Evolutionary conservation across 1,139 yeast species (phyloP).

Genomic region (Yamadazyma membranifaciens): DNA sequence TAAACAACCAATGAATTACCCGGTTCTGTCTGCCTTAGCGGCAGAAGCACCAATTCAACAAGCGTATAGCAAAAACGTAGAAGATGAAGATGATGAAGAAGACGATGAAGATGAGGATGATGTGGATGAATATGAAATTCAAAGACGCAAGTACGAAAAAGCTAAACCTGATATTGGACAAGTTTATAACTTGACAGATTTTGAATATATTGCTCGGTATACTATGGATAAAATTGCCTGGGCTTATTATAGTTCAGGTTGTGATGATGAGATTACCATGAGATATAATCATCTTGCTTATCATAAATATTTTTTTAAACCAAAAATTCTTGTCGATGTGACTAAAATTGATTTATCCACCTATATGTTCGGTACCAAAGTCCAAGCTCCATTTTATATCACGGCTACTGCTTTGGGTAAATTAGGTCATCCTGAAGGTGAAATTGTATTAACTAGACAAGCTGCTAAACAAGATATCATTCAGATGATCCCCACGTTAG

Average conservation of each 20-base stretch:
- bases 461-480: constrained; percentile 65
- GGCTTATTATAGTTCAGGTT: constrained; percentile 90
- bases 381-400: constrained; percentile 62
- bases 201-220: constrained; percentile 80
- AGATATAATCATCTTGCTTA: constrained; percentile 89
- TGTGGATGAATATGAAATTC: constrained; percentile 30
- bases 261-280: constrained; percentile 88
- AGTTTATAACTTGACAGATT: constrained; percentile 71
- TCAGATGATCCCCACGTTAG: constrained; percentile 81
- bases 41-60: constrained; percentile 10
- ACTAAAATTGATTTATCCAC: constrained; percentile 36
- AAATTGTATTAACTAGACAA: constrained; percentile 70
- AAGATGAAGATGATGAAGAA: constrained; percentile 22
- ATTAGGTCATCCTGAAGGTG: constrained; percentile 79
- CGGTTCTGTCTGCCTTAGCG: constrained; percentile 11
- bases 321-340: constrained; percentile 76
- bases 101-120: constrained; percentile 36
- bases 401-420: constrained; percentile 81
- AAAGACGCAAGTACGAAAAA: constrained; percentile 23
- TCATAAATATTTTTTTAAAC: constrained; percentile 83
- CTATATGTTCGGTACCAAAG: constrained; percentile 39
- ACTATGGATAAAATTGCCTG: constrained; percentile 73
- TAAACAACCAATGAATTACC: constrained; percentile 24
- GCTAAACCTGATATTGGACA: constrained; percentile 63
- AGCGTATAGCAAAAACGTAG: constrained; percentile 32